Base-by-base conservation (phyloP, 1,284 basidiomycete genomes). In the Malassezia pachydermatis region DNA sequence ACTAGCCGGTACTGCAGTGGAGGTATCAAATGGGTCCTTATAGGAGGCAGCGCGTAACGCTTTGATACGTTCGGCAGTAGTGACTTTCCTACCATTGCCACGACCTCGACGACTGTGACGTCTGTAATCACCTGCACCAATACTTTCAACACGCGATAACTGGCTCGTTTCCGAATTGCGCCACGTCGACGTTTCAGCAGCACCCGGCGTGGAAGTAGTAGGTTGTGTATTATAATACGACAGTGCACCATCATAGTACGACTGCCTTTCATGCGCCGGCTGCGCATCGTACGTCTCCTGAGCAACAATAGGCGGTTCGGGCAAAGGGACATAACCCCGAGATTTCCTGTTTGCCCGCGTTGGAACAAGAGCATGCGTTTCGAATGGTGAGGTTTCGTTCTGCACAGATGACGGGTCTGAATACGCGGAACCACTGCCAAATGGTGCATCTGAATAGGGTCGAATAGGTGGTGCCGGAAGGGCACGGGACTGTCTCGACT, bases 121-220 rank as follows among this genome's bases (percentile, higher is more conserved):
- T 3, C 50, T 30, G 25, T 42, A 33, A 29, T 52, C 50, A 5
- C 50, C 50, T 7, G 50, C 50, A n/a, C 50, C 44, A 28, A 52
- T 45, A 25, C 50, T 52, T 8, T 52, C 50, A 8, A 52, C 50
- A 25, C 50, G 50, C 10, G 39, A 42, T 11, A 45, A 37, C 36
- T 50, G 48, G 23, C 33, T 36, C 11, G 42, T 35, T 7, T n/a
- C 28, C n/a, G 39, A 41, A 13, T 41, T 30, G 14, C 39, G 44
- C 16, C 24, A 29, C 8, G 22, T 22, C 8, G 20, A 19, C n/a
- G 33, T 37, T n/a, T 23, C 19, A 17, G 28, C n/a, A 20, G 36
- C 29, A 11, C 17, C 24, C 11, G 3, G 11, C 19, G 27, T 20
- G n/a, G n/a, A n/a, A n/a, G n/a, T n/a, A n/a, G n/a, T n/a, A 7